These are phyloP conservation scores for Erysimum cheiri DNA, from an alignment of 441 rosid genomes.

Conservation along the genomic window DNA sequence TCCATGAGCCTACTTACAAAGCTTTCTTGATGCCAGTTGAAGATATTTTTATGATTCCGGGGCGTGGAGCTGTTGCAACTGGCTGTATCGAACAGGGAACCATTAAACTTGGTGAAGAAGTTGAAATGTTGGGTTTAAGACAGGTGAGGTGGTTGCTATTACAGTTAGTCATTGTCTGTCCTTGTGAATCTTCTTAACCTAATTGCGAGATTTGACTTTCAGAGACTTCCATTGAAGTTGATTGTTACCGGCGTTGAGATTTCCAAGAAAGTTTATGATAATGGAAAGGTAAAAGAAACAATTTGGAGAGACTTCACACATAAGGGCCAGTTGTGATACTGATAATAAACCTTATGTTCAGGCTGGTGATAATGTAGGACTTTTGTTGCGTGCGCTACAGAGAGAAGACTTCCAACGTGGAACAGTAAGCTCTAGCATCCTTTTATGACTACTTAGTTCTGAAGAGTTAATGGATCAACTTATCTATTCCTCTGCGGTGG, in stretches of 20 bases:
- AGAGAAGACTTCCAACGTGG: constrained; percentile 92
- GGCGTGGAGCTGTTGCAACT: constrained; percentile 99
- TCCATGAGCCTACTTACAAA: constrained; percentile 65
- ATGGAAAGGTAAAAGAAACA: constrained; percentile 70
- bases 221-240: constrained; percentile 81
- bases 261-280: constrained; percentile 90
- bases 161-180: constrained; percentile 1
- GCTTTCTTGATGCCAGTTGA: constrained; percentile 97
- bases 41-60: constrained; percentile 79
- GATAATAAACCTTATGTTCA: constrained; percentile 22
- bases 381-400: constrained; percentile 88
- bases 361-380: constrained; percentile 99
- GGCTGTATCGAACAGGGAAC: constrained; percentile 97
- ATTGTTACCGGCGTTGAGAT: constrained; percentile 92
- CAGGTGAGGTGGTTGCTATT: constrained; percentile 52
- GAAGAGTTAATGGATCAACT: background rate
- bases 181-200: constrained; percentile 17
- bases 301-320: too few relatives aligned
- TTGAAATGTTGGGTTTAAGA: constrained; percentile 85
- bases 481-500: constrained; percentile 16
- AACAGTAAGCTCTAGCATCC: constrained; percentile 46
- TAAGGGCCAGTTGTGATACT: too few relatives aligned
- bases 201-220: constrained; percentile 39
- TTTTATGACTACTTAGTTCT: background rate
- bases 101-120: constrained; percentile 98